Conservation (phyloP, 2,329 filamentous ascomycete species). For the Beauveria sp. region DNA sequence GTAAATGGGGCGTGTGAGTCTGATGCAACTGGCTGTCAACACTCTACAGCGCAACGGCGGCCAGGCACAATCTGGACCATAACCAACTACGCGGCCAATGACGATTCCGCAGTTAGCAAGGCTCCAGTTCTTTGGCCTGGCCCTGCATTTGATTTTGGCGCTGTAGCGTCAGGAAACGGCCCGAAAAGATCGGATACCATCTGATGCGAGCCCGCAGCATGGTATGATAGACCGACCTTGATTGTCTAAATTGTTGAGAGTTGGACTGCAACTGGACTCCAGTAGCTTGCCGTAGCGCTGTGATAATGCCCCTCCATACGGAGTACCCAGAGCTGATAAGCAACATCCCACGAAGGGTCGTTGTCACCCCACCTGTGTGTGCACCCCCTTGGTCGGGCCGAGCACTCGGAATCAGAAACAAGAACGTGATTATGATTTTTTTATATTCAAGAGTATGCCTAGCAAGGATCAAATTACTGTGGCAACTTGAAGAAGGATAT, state of each 20-base stretch:
- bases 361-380: background rate
- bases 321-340: background rate
- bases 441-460: too few relatives aligned
- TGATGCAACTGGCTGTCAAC: background rate
- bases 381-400: background rate
- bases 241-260: background rate
- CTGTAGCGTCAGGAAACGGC: background rate
- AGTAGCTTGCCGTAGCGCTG: background rate
- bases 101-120: background rate
- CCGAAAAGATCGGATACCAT: background rate
- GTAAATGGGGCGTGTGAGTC: too few relatives aligned
- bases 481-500: too few relatives aligned
- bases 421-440: too few relatives aligned
- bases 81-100: background rate
- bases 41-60: background rate
- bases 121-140: background rate
- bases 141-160: background rate
- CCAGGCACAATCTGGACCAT: background rate
- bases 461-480: too few relatives aligned
- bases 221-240: background rate
- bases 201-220: background rate
- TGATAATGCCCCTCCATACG: slow-evolving; percentile 1
- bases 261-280: background rate
- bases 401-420: background rate
- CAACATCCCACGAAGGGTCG: background rate